Percentiles rank a stretch among this genome's conserved stretches.
Evolutionary conservation across 2,329 filamentous ascomycete species (phyloP).

Genomic region (Chaetomiaceae sp.): DNA sequence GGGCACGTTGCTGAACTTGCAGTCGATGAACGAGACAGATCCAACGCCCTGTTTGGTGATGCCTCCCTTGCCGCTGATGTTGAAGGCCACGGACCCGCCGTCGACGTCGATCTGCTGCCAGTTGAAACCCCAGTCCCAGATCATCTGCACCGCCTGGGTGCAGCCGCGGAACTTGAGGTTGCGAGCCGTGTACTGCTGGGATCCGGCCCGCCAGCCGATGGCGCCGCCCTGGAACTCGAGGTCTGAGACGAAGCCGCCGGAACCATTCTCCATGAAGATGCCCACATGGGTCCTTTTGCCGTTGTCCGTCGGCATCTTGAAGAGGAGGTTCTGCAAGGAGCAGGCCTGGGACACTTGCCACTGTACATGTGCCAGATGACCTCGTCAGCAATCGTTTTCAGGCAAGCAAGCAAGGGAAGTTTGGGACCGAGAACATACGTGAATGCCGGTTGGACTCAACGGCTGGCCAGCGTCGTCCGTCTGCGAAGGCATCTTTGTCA

Average conservation of each 20-base stretch:
- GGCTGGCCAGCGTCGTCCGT: slow-evolving; percentile 20
- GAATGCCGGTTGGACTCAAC: slow-evolving; percentile 50
- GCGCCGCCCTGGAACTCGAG: slow-evolving; percentile 57
- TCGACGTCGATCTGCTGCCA: slow-evolving; percentile 53
- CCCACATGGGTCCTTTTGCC: slow-evolving; percentile 36
- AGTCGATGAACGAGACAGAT: slow-evolving; percentile 66
- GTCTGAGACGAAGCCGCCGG: slow-evolving; percentile 39
- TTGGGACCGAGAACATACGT: no score
- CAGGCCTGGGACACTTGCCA: slow-evolving; percentile 65
- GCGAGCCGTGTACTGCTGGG: background rate
- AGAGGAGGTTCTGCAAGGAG: slow-evolving; percentile 51
- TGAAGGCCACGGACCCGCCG: slow-evolving; percentile 37
- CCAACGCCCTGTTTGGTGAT: slow-evolving; percentile 54
- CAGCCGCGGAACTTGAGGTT: slow-evolving; percentile 57
- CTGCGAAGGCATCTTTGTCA: slow-evolving; percentile 45
- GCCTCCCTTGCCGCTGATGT: slow-evolving; percentile 49
- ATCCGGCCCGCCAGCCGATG: background rate
- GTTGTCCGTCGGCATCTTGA: slow-evolving; percentile 40
- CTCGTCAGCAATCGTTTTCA: no score
- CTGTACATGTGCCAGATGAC: no score
- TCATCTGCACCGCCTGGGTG: slow-evolving; percentile 59
- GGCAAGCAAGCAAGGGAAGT: no score
- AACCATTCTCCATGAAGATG: slow-evolving; percentile 48
- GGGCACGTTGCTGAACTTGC: slow-evolving; percentile 56
- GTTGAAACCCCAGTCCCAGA: slow-evolving; percentile 66